These are phyloP conservation scores for Penicillium freii DNA, from an alignment of 2,329 filamentous ascomycete species.

Conservation along the genomic window DNA sequence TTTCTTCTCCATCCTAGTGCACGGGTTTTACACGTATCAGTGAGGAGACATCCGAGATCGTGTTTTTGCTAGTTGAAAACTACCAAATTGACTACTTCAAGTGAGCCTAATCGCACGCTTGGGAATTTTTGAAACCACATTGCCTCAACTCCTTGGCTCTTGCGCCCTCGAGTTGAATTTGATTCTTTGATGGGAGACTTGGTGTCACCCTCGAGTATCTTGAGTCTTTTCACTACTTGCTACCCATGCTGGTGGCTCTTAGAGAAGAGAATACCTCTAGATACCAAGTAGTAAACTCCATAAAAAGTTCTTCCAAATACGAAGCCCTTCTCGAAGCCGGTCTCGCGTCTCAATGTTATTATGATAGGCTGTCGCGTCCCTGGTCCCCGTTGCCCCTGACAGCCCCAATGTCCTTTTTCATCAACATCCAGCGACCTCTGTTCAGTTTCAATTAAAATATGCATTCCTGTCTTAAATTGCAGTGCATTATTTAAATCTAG, in stretches of 20 bases:
- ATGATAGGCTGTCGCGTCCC: too few species aligned
- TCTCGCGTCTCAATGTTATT: too few species aligned
- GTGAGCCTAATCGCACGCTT: slow-evolving; percentile 64
- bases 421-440: too few species aligned
- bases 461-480: too few species aligned
- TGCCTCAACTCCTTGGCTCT: slow-evolving; percentile 26
- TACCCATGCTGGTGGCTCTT: slow-evolving; percentile 37
- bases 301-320: too few species aligned
- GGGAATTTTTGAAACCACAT: slow-evolving; percentile 72
- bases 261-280: slow-evolving; percentile 9
- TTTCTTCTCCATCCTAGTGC: slow-evolving; percentile 44
- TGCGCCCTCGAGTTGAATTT: slow-evolving; percentile 17
- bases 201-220: slow-evolving; percentile 3
- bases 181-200: slow-evolving; percentile 7
- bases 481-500: too few species aligned
- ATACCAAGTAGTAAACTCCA: too few species aligned
- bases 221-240: slow-evolving; percentile 41
- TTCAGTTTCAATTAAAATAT: too few species aligned
- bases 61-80: slow-evolving; percentile 91
- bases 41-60: slow-evolving; percentile 85
- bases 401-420: too few species aligned
- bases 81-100: slow-evolving; percentile 73
- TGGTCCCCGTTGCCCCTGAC: too few species aligned
- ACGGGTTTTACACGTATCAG: slow-evolving; percentile 78
- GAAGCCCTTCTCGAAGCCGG: too few species aligned